phyloP scores from a whole-genome alignment of 2,329 filamentous ascomycete species.

The Zasmidium angulare region DNA sequence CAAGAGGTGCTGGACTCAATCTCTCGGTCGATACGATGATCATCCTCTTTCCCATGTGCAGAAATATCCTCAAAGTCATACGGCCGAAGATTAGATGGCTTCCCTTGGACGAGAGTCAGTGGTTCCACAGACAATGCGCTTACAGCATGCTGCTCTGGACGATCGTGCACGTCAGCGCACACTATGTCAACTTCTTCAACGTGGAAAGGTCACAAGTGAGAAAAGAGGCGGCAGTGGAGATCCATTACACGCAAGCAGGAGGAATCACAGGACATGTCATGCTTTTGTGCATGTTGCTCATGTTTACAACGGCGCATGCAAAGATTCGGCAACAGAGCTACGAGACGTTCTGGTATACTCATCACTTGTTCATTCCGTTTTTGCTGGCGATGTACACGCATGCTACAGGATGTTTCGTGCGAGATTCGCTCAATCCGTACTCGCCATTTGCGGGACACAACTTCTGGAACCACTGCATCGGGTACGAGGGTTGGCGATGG shows the following conservation, averaged over 20 bases:
- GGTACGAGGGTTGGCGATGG: slow-evolving; percentile 97
- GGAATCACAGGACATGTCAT: slow-evolving; percentile 96
- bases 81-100: slow-evolving; percentile 85
- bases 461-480: slow-evolving; percentile 92
- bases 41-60: slow-evolving; percentile 91
- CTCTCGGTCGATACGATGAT: slow-evolving; percentile 81
- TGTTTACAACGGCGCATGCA: slow-evolving; percentile 93
- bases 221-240: slow-evolving; percentile 76
- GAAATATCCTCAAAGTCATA: slow-evolving; percentile 80
- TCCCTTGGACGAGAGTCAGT: slow-evolving; percentile 93
- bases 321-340: slow-evolving; percentile 96
- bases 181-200: slow-evolving; percentile 99
- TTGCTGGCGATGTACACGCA: slow-evolving; percentile 92
- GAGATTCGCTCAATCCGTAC: slow-evolving; percentile 68
- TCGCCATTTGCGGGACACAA: slow-evolving; percentile 80
- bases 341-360: slow-evolving; percentile 99
- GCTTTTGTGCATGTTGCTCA: slow-evolving; percentile 98
- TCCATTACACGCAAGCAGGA: slow-evolving; percentile 85
- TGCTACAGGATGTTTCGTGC: slow-evolving; percentile 93
- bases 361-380: slow-evolving; percentile 98
- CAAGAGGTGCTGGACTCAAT: slow-evolving; percentile 85
- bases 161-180: slow-evolving; percentile 70
- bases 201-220: slow-evolving; percentile 84
- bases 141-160: slow-evolving; percentile 86
- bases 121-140: slow-evolving; percentile 94